Evolutionary conservation across 2,329 filamentous ascomycete species (phyloP).

Genomic region (Pezicula radicicola): DNA sequence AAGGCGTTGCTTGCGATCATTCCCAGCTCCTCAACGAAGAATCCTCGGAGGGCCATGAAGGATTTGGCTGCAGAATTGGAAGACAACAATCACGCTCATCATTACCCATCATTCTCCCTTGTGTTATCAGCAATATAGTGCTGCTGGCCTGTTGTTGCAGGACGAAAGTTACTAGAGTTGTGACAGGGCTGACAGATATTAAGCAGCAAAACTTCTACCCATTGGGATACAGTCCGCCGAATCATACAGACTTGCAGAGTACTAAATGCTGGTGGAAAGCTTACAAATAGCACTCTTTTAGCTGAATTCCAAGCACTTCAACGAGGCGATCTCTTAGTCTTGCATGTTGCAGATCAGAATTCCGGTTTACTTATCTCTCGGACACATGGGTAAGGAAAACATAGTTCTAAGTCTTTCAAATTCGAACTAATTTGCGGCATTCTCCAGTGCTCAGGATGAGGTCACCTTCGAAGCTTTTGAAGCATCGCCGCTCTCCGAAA

Average conservation of each 20-base stretch:
- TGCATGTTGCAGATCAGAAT: slow-evolving; percentile 47
- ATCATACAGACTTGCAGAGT: slow-evolving; percentile 7
- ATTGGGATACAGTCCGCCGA: slow-evolving; percentile 1
- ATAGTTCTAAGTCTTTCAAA: not conserved
- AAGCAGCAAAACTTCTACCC: too few relatives aligned
- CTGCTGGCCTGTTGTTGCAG: too few relatives aligned
- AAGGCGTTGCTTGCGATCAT: too few relatives aligned
- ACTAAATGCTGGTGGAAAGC: slow-evolving; percentile 10
- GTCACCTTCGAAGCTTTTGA: slow-evolving; percentile 57
- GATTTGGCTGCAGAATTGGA: too few relatives aligned
- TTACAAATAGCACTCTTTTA: slow-evolving; percentile 22
- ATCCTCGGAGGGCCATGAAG: too few relatives aligned
- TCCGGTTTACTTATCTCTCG: slow-evolving; percentile 40
- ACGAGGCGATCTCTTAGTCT: slow-evolving; percentile 32
- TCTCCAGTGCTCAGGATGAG: too few relatives aligned
- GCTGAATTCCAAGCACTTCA: slow-evolving; percentile 25
- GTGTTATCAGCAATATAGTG: too few relatives aligned
- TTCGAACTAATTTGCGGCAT: slow-evolving; percentile 29
- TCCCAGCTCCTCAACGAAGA: too few relatives aligned
- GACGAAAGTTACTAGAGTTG: too few relatives aligned
- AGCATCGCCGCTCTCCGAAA: slow-evolving; percentile 48
- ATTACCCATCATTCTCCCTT: too few relatives aligned
- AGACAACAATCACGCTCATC: too few relatives aligned
- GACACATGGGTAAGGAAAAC: slow-evolving; percentile 24
- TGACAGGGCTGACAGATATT: too few relatives aligned